Conservation (phyloP, 495 filamentous ascomycete species). For the Aspergillus incahuasiensis region DNA sequence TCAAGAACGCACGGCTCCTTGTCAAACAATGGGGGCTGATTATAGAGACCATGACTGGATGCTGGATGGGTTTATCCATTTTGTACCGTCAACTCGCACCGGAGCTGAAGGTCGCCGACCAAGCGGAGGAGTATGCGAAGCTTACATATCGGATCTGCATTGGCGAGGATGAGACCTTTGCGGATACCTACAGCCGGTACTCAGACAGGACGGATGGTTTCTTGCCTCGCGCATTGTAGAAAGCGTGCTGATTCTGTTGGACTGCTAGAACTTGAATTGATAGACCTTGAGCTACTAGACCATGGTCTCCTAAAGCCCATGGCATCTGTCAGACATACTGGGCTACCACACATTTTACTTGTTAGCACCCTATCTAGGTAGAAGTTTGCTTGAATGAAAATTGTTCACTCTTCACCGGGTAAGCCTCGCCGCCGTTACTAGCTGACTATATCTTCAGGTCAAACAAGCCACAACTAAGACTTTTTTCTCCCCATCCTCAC, state of each 20-base stretch:
- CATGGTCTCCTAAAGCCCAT: no score
- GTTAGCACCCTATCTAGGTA: no score
- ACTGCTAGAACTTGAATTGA: background rate
- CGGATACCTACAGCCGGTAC: slow-evolving; percentile 19
- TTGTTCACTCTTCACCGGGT: no score
- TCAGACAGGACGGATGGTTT: background rate
- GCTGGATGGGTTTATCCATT: slow-evolving; percentile 31
- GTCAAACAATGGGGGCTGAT: slow-evolving; percentile 42
- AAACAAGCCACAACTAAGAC: background rate
- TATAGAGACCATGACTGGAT: slow-evolving; percentile 22
- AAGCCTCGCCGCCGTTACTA: no score
- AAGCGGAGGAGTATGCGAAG: slow-evolving; percentile 31
- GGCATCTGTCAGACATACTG: no score
- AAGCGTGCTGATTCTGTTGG: background rate
- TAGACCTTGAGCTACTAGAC: no score
- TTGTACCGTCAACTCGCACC: slow-evolving; percentile 29
- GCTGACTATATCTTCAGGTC: background rate
- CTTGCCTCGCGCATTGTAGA: background rate
- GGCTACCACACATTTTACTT: no score
- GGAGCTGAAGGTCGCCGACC: slow-evolving; percentile 9
- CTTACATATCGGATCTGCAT: slow-evolving; percentile 35
- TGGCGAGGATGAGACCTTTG: slow-evolving; percentile 43
- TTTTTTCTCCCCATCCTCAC: background rate
- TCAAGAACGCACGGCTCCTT: slow-evolving; percentile 7
- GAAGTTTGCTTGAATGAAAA: no score